These are phyloP conservation scores for Circinella minor DNA, from an alignment of 371 early-diverging fungal species.

Conservation along the genomic window DNA sequence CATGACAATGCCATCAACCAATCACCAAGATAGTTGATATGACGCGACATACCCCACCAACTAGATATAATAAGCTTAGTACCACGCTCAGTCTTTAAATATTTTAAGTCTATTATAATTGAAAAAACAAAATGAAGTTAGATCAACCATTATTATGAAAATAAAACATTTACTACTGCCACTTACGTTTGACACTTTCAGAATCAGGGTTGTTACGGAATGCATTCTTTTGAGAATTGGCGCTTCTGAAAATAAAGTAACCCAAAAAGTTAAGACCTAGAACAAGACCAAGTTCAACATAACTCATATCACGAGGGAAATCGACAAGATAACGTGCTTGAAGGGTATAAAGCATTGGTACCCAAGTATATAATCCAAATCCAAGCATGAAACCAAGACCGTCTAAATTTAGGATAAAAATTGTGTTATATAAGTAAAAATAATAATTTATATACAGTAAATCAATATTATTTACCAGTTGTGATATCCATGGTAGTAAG, in stretches of 20 bases:
- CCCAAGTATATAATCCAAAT: constrained; percentile 89
- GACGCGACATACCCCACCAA: constrained; percentile 94
- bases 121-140: neutral
- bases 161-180: neutral
- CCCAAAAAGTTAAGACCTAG: constrained; percentile 69
- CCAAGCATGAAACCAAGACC: constrained; percentile 96
- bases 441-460: neutral
- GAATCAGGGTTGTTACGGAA: constrained; percentile 83
- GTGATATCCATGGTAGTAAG: constrained; percentile 96
- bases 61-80: constrained; percentile 82
- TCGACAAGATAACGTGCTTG: constrained; percentile 89
- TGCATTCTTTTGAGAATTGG: constrained; percentile 91
- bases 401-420: constrained; percentile 47
- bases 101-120: constrained; percentile 70
- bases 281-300: constrained; percentile 51
- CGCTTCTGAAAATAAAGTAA: constrained; percentile 84
- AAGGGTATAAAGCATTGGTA: constrained; percentile 89
- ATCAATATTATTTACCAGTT: constrained; percentile 37
- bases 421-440: too few relatives aligned
- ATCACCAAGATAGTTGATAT: constrained; percentile 93
- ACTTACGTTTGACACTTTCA: constrained; percentile 65
- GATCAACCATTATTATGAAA: neutral
- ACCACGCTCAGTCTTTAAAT: constrained; percentile 80
- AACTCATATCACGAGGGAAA: constrained; percentile 65
- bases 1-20: constrained; percentile 86